Evolutionary conservation across 768 basidiomycete genomes (phyloP).

Genomic region (Mrakia gelida): DNA sequence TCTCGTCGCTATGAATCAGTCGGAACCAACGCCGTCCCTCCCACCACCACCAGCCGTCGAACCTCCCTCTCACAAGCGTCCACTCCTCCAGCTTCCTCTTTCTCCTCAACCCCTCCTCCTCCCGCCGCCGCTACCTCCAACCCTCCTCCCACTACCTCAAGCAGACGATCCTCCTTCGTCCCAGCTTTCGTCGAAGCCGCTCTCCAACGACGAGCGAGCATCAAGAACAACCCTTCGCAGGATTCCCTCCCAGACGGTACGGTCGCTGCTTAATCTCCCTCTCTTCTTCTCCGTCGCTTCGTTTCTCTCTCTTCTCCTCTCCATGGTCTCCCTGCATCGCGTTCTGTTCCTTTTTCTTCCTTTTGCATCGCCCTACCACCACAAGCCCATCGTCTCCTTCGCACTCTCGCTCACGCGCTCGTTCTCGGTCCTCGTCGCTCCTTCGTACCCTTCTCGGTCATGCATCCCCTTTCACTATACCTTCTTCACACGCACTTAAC

Average conservation of each 20-base stretch:
- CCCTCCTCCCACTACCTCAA: background rate
- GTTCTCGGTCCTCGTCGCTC: background rate
- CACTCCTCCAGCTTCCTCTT: slow-evolving; percentile 19
- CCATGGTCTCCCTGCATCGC: background rate
- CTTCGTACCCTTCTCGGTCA: background rate
- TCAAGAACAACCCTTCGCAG: background rate
- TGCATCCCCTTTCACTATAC: background rate
- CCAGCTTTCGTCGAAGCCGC: background rate
- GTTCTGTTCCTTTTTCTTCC: background rate
- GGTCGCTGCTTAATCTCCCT: background rate
- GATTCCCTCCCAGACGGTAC: background rate
- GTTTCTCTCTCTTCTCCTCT: background rate
- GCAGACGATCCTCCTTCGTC: background rate
- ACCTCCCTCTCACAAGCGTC: slow-evolving; percentile 32
- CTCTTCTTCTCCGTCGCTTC: slow-evolving; percentile 5
- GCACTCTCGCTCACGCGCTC: background rate
- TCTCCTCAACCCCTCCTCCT: slow-evolving; percentile 1
- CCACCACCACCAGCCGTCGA: slow-evolving; percentile 25
- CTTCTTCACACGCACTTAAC: too few species aligned
- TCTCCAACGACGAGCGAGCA: slow-evolving; percentile 12
- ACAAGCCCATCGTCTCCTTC: too few species aligned
- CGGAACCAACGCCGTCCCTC: background rate
- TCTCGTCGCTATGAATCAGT: background rate
- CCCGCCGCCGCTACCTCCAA: background rate
- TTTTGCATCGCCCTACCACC: background rate